phyloP scores from a whole-genome alignment of 495 filamentous ascomycete species.

The Penicillium turbatum region DNA sequence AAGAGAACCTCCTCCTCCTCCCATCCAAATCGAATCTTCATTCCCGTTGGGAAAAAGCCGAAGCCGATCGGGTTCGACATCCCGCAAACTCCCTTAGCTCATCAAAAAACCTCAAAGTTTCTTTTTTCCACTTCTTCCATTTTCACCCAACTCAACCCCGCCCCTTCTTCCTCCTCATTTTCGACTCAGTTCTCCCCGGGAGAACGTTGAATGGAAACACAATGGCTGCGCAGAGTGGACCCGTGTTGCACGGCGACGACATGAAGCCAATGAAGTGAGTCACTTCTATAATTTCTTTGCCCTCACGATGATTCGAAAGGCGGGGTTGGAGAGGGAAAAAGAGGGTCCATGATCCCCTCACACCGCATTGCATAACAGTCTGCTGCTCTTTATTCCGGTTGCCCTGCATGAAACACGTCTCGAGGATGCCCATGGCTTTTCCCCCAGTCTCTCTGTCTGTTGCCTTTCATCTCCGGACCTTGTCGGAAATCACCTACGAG shows the following conservation, averaged over 20 bases:
- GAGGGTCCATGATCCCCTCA: constrained; percentile 16
- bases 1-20: neutral
- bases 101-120: constrained; percentile 25
- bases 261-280: constrained; percentile 48
- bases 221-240: constrained; percentile 47
- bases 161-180: constrained; percentile 7
- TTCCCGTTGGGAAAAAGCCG: constrained; percentile 9
- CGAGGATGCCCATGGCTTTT: neutral
- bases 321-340: constrained; percentile 6
- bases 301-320: neutral
- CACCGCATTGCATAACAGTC: constrained; percentile 23
- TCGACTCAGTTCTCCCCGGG: constrained; percentile 6
- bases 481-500: constrained; percentile 13
- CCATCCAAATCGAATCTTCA: neutral
- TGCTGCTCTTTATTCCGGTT: constrained; percentile 1
- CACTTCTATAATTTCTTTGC: neutral
- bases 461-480: constrained; percentile 3
- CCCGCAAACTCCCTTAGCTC: constrained; percentile 46
- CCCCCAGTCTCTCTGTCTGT: neutral
- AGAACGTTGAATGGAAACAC: constrained; percentile 42
- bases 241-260: constrained; percentile 50
- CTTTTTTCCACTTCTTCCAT: constrained; percentile 18
- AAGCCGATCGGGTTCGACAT: constrained; percentile 33
- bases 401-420: constrained; percentile 4
- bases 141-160: constrained; percentile 3